Conservation (phyloP, 208 protist genomes). For the Acanthamoeba quina region DNA sequence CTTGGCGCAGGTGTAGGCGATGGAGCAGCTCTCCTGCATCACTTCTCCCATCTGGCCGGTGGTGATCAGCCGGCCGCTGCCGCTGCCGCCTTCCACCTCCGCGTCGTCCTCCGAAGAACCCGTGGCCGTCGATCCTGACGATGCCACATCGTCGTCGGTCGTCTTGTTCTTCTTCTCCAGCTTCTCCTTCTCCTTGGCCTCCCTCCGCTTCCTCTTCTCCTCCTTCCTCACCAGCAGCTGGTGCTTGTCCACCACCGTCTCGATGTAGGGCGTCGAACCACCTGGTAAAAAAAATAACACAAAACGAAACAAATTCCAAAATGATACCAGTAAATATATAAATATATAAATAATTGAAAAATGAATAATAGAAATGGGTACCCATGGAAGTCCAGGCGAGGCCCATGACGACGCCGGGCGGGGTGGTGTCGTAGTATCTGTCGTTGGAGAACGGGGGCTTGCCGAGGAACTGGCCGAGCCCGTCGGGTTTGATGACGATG, state of each 20-base stretch:
- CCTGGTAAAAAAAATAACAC: slow-evolving; percentile 25
- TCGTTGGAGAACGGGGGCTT: neutral
- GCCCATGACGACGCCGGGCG: slow-evolving; percentile 91
- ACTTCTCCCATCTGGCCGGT: slow-evolving; percentile 92
- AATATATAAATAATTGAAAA: neutral
- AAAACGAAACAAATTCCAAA: neutral
- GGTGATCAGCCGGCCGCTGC: slow-evolving; percentile 68
- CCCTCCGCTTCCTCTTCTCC: slow-evolving; percentile 27
- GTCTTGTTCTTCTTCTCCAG: slow-evolving; percentile 3
- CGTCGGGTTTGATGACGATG: neutral
- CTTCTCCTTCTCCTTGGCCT: slow-evolving; percentile 32
- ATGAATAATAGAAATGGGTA: neutral
- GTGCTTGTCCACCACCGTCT: slow-evolving; percentile 77
- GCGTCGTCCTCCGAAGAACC: neutral
- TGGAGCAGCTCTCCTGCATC: slow-evolving; percentile 91
- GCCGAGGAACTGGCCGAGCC: slow-evolving; percentile 20
- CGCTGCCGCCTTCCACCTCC: neutral
- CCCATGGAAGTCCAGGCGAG: slow-evolving; percentile 92
- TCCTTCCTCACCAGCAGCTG: neutral
- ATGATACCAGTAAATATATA: slow-evolving; percentile 45
- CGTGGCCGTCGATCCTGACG: neutral
- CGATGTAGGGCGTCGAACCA: slow-evolving; percentile 87
- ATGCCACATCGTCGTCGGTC: neutral
- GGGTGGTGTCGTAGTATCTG: slow-evolving; percentile 84
- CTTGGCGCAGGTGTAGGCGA: slow-evolving; percentile 90